Percentiles rank a stretch among this genome's conserved stretches.
phyloP scores from a whole-genome alignment of 345 rosid species.

The Corymbia maculata region DNA sequence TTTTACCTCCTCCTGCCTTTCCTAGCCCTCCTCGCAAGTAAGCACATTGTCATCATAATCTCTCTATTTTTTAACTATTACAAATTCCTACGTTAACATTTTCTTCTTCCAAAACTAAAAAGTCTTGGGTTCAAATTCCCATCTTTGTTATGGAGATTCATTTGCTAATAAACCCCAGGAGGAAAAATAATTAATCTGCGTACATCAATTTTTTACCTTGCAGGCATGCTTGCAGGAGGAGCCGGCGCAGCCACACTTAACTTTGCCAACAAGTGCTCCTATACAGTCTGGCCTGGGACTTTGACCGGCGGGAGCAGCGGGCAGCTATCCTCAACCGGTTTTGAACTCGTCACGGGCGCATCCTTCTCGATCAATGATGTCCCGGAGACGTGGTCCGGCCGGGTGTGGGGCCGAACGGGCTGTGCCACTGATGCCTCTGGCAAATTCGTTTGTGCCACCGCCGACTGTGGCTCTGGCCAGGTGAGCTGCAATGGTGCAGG shows the following conservation, averaged over 20 bases:
- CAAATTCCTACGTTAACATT: neutral
- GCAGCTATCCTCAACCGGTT: neutral
- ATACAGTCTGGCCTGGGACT: neutral
- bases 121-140: too few species aligned
- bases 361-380: neutral
- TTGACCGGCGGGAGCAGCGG: rapidly evolving
- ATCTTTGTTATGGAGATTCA: neutral
- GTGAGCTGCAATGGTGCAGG: neutral
- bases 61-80: neutral
- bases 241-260: neutral
- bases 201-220: neutral
- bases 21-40: neutral
- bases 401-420: neutral
- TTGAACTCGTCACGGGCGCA: rapidly evolving
- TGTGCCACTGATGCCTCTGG: neutral
- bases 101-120: neutral
- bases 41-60: neutral
- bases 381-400: neutral
- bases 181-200: too few species aligned
- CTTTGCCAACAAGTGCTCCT: neutral
- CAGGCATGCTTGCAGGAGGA: neutral
- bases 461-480: neutral
- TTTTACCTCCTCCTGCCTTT: neutral
- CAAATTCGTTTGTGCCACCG: neutral
- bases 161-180: too few species aligned